Percentiles rank a stretch among this genome's conserved stretches.
These are phyloP conservation scores for Isabelozyma rhagii DNA, from an alignment of 805 yeast species.

Conservation along the genomic window DNA sequence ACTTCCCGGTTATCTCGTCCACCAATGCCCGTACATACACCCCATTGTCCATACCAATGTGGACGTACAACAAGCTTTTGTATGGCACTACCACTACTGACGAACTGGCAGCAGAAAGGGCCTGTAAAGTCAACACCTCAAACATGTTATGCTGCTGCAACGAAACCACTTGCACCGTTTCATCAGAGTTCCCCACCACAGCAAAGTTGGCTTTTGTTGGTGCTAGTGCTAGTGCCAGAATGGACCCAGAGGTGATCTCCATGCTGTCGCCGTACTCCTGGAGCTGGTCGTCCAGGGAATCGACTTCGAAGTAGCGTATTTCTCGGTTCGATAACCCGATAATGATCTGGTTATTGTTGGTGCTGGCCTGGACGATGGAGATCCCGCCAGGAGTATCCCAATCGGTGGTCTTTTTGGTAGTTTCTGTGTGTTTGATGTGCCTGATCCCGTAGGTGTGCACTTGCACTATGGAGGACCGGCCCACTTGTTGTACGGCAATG, in stretches of 20 bases:
- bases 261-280: slow-evolving; percentile 66
- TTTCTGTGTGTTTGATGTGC: slow-evolving; percentile 34
- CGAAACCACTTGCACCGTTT: slow-evolving; percentile 65
- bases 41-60: slow-evolving; percentile 84
- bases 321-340: slow-evolving; percentile 72
- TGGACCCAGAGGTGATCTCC: slow-evolving; percentile 48
- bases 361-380: slow-evolving; percentile 53
- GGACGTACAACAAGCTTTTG: slow-evolving; percentile 39
- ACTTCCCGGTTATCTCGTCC: slow-evolving; percentile 55
- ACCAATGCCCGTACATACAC: slow-evolving; percentile 64
- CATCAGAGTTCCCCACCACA: slow-evolving; percentile 71
- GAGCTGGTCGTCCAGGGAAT: slow-evolving; percentile 53
- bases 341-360: slow-evolving; percentile 66
- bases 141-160: slow-evolving; percentile 58
- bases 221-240: slow-evolving; percentile 43
- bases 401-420: slow-evolving; percentile 41
- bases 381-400: slow-evolving; percentile 87
- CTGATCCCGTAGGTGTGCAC: slow-evolving; percentile 68
- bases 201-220: slow-evolving; percentile 55
- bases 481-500: slow-evolving; percentile 66
- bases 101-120: slow-evolving; percentile 47
- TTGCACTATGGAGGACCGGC: slow-evolving; percentile 62
- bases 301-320: slow-evolving; percentile 79
- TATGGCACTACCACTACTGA: slow-evolving; percentile 22
- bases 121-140: slow-evolving; percentile 62